A percentile compares a stretch with the other conserved stretches of the same genome.
Conservation (phyloP, 768 basidiomycete species). For the Ramaria sp. region DNA sequence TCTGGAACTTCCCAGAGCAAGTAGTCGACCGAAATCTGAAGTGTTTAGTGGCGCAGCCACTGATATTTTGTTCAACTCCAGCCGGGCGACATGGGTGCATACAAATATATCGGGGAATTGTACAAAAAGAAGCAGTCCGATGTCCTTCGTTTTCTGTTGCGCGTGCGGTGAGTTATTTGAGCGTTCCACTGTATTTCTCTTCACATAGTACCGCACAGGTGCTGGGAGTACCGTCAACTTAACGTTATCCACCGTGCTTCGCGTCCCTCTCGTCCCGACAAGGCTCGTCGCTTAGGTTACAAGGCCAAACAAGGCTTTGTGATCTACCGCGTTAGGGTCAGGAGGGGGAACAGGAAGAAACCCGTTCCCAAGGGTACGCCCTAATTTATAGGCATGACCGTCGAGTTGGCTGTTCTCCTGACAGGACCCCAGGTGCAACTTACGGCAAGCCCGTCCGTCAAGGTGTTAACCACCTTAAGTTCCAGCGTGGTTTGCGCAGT, state of each 20-base stretch:
- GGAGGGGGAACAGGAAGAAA: conserved; percentile 98
- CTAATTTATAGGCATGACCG: not conserved
- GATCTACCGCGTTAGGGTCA: conserved; percentile 93
- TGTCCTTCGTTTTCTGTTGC: conserved; percentile 94
- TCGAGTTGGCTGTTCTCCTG: not conserved
- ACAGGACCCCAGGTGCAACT: conserved; percentile 62
- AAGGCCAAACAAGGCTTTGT: conserved; percentile 99
- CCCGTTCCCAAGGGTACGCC: conserved; percentile 86
- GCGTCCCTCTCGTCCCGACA: conserved; percentile 97
- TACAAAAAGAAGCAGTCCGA: conserved; percentile 99
- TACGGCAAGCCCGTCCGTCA: conserved; percentile 99
- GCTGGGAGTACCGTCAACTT: conserved; percentile 98
- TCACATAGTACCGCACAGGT: conserved; percentile 34
- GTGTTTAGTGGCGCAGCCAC: not conserved
- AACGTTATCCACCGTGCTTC: conserved; percentile 98
- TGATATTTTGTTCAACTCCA: conserved; percentile 14
- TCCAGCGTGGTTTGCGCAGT: conserved; percentile 85
- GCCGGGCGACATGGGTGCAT: conserved; percentile 73
- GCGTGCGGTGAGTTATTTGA: conserved; percentile 62
- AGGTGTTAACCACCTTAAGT: conserved; percentile 99
- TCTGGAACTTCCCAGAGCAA: not conserved
- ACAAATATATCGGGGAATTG: conserved; percentile 94
- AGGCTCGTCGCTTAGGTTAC: conserved; percentile 97
- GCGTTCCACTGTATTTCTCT: not conserved
- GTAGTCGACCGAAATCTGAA: not conserved